Evolutionary conservation across 148 eudicot genomes (phyloP).

Genomic region (Beta vulgaris): DNA sequence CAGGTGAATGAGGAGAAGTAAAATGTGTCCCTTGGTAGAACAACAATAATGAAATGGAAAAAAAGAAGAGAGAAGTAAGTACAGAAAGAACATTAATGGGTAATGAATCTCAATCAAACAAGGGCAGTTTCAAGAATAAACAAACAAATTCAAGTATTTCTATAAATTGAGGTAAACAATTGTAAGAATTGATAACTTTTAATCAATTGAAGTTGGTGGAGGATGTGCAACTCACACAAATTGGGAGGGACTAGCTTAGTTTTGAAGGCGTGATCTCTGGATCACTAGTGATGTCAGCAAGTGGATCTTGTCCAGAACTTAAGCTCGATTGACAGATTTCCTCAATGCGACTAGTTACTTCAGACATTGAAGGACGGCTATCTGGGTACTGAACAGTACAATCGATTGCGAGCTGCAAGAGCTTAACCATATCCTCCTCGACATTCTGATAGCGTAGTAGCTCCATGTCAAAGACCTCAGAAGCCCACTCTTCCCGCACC

Average conservation of each 20-base stretch:
- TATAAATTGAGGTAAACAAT: conserved; percentile 16
- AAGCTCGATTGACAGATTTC: conserved; percentile 42
- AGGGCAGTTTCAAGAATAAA: conserved; percentile 35
- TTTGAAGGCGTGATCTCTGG: conserved; percentile 18
- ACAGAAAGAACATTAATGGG: conserved; percentile 20
- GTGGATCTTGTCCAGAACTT: conserved; percentile 28
- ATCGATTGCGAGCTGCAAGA: conserved; percentile 76
- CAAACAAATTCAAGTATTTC: conserved; percentile 31
- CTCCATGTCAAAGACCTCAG: conserved; percentile 82
- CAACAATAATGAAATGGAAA: conserved; percentile 10
- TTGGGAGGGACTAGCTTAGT: conserved; percentile 20
- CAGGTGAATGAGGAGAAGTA: neutral
- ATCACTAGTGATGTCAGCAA: conserved; percentile 33
- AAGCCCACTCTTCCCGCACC: conserved; percentile 80
- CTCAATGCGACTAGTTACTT: conserved; percentile 52
- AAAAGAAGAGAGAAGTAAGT: conserved; percentile 17
- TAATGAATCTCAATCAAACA: conserved; percentile 25
- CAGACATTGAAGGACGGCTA: conserved; percentile 66
- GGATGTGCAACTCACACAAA: conserved; percentile 8
- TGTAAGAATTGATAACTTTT: conserved; percentile 19
- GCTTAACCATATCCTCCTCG: conserved; percentile 90
- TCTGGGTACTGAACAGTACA: conserved; percentile 87
- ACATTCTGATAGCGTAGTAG: conserved; percentile 73
- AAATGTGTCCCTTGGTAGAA: neutral
- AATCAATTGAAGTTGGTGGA: conserved; percentile 7